Conservation (phyloP, 2,329 filamentous ascomycete species). For the Paramyrothecium roridum region DNA sequence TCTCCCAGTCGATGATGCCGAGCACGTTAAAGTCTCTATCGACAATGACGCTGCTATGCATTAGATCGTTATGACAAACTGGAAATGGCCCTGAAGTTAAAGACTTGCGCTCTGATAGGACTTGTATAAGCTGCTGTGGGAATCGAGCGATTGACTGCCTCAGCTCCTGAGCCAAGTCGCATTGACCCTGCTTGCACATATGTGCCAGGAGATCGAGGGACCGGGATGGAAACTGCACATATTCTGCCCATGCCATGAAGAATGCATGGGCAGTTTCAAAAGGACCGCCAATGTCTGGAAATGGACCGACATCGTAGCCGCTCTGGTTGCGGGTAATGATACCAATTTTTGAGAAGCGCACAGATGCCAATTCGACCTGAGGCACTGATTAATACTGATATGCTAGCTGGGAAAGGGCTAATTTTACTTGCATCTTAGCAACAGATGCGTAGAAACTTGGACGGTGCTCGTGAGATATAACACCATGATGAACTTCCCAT, state of each 20-base stretch:
- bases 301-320: constrained; percentile 9
- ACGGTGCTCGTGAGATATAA: constrained; percentile 9
- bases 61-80: constrained; percentile 24
- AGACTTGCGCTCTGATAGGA: neutral
- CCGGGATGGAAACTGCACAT: constrained; percentile 7
- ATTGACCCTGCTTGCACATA: neutral
- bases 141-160: neutral
- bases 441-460: constrained; percentile 4
- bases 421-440: neutral
- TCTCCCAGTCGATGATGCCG: constrained; percentile 28
- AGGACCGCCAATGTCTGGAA: constrained; percentile 15
- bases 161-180: neutral
- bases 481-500: constrained; percentile 13
- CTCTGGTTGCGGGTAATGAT: constrained; percentile 6
- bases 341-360: constrained; percentile 16
- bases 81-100: constrained; percentile 22
- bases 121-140: neutral
- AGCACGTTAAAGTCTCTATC: constrained; percentile 18
- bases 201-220: neutral
- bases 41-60: constrained; percentile 27
- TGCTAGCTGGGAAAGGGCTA: neutral
- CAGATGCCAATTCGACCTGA: constrained; percentile 12
- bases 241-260: constrained; percentile 14
- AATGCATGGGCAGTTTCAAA: constrained; percentile 14
- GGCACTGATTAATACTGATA: neutral